These are phyloP conservation scores for Amanita phalloides DNA, from an alignment of 768 basidiomycete species.

Conservation along the genomic window DNA sequence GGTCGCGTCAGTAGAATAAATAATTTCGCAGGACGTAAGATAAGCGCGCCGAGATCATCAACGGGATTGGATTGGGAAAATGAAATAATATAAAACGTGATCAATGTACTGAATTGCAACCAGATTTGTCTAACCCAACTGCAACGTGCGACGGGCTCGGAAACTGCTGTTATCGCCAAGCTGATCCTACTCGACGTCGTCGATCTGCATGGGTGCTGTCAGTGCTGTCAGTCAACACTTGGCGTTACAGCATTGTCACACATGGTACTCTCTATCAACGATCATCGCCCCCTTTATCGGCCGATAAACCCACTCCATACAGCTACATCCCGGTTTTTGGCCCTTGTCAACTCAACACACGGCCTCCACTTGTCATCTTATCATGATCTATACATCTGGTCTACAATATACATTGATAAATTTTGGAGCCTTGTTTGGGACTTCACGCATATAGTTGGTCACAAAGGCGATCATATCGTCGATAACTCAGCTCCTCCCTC, in stretches of 20 bases:
- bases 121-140: background rate
- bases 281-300: constrained; percentile 27
- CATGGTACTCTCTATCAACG: background rate
- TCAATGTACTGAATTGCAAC: background rate
- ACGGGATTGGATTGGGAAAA: background rate
- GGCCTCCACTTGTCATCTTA: constrained; percentile 39
- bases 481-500: constrained; percentile 41
- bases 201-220: background rate
- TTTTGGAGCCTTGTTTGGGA: constrained; percentile 80
- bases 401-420: constrained; percentile 39
- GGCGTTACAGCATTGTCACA: background rate
- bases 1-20: background rate
- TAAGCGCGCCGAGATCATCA: constrained; percentile 1
- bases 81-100: background rate
- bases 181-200: background rate
- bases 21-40: background rate
- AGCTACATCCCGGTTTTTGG: constrained; percentile 37
- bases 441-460: constrained; percentile 44
- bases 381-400: constrained; percentile 60
- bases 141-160: constrained; percentile 15
- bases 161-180: background rate
- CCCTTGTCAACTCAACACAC: constrained; percentile 37
- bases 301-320: constrained; percentile 32
- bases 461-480: constrained; percentile 51
- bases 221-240: background rate